Conservation (phyloP, 139 green algal species). For the Closterium sp. region DNA sequence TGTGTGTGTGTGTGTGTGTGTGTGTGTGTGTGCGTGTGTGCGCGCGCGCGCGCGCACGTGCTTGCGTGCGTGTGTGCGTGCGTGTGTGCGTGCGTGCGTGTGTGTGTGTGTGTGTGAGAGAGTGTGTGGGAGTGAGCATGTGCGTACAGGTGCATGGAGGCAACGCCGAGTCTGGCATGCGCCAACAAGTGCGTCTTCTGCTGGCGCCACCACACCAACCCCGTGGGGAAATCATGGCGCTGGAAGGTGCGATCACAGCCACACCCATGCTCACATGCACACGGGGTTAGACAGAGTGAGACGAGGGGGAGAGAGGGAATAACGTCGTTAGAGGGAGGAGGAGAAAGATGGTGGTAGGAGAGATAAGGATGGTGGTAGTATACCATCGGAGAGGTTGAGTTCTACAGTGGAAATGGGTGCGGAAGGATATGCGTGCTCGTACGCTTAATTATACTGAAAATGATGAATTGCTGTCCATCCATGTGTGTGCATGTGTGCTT, state of each 20-base stretch:
- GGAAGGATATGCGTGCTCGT: too few relatives aligned
- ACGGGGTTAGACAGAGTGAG: background rate
- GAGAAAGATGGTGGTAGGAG: background rate
- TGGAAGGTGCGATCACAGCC: constrained; percentile 56
- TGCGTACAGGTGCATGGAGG: constrained; percentile 59
- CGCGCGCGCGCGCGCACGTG: background rate
- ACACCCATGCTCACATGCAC: background rate
- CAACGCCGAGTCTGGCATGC: constrained; percentile 63
- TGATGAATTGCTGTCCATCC: too few relatives aligned
- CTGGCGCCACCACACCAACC: constrained; percentile 74
- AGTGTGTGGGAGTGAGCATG: background rate
- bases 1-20: background rate
- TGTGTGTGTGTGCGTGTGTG: background rate
- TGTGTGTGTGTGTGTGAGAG: background rate
- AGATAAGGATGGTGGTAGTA: background rate
- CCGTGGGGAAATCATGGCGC: constrained; percentile 73
- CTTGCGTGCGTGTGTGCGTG: background rate
- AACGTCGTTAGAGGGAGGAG: background rate
- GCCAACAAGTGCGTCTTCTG: constrained; percentile 87
- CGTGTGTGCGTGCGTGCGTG: background rate
- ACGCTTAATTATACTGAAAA: too few relatives aligned
- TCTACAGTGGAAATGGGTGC: too few relatives aligned
- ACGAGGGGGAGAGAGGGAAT: background rate
- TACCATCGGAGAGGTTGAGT: too few relatives aligned
- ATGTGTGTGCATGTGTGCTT: background rate